Percentiles rank a stretch among this genome's conserved stretches.
These are phyloP conservation scores for Albugo laibachii DNA, from an alignment of 352 stramenopile species.

Conservation along the genomic window DNA sequence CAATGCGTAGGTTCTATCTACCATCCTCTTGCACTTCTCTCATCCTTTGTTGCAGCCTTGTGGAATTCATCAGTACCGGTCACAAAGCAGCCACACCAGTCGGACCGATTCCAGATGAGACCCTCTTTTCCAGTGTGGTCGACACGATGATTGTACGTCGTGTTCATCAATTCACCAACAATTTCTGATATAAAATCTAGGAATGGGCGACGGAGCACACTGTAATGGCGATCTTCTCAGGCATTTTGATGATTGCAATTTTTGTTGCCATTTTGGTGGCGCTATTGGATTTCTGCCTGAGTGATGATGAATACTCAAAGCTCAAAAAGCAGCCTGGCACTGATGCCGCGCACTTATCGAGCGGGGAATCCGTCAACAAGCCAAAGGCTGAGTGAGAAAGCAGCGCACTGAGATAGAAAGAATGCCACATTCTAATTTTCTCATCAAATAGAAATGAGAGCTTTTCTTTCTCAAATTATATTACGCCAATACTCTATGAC, in stretches of 20 bases:
- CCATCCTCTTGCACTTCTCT: neutral
- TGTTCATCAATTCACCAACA: neutral
- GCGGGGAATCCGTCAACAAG: constrained; percentile 13
- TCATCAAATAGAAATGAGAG: constrained; percentile 8
- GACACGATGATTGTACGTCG: constrained; percentile 19
- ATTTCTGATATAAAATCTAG: constrained; percentile 3
- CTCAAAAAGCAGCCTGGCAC: constrained; percentile 11
- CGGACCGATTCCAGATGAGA: constrained; percentile 38
- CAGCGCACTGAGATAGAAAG: neutral
- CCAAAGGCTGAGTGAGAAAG: neutral
- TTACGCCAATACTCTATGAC: constrained; percentile 52
- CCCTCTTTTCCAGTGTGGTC: constrained; percentile 35
- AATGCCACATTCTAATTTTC: neutral
- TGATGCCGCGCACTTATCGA: neutral
- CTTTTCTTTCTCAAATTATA: constrained; percentile 9
- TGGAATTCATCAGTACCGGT: constrained; percentile 37
- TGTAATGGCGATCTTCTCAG: constrained; percentile 27
- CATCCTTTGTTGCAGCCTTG: constrained; percentile 10
- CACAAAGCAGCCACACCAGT: constrained; percentile 27
- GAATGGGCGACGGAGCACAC: constrained; percentile 57
- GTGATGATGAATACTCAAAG: constrained; percentile 32
- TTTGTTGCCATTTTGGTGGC: constrained; percentile 47
- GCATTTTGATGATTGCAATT: constrained; percentile 34
- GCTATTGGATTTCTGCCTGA: constrained; percentile 51
- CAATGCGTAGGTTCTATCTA: constrained; percentile 20